phyloP scores from a whole-genome alignment of 805 yeast species.

The Cyberlindnera mrakii region DNA sequence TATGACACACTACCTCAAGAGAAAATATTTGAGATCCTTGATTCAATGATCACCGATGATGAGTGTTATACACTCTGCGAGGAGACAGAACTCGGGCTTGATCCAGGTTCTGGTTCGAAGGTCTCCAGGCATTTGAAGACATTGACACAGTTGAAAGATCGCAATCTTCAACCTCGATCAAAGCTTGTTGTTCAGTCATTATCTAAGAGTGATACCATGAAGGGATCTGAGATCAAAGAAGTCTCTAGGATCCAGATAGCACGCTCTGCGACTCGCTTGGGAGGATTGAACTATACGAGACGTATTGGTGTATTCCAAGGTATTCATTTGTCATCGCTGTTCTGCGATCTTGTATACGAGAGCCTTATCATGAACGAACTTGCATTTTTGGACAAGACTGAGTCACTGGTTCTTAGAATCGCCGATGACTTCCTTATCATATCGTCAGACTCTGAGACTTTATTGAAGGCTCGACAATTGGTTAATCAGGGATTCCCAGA shows the following conservation, averaged over 20 bases:
- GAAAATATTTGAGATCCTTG: slow-evolving; percentile 31
- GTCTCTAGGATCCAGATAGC: slow-evolving; percentile 47
- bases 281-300: slow-evolving; percentile 36
- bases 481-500: slow-evolving; percentile 34
- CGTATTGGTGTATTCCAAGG: slow-evolving; percentile 82
- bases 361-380: slow-evolving; percentile 37
- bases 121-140: background rate
- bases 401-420: slow-evolving; percentile 47
- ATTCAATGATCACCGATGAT: slow-evolving; percentile 24
- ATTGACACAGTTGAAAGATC: background rate
- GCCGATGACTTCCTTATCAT: slow-evolving; percentile 86
- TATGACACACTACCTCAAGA: slow-evolving; percentile 64
- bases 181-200: background rate
- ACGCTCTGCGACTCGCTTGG: slow-evolving; percentile 39
- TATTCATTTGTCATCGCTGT: slow-evolving; percentile 61
- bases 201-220: slow-evolving; percentile 23
- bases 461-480: slow-evolving; percentile 24
- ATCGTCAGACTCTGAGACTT: slow-evolving; percentile 34
- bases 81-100: background rate
- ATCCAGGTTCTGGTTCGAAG: too few species aligned
- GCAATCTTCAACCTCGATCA: too few species aligned
- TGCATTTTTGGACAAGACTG: slow-evolving; percentile 17
- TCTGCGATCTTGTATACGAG: slow-evolving; percentile 73
- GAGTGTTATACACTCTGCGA: slow-evolving; percentile 7
- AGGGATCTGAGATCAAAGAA: slow-evolving; percentile 37